phyloP scores from a whole-genome alignment of 495 filamentous ascomycete genomes.

The Penicillium roqueforti region DNA sequence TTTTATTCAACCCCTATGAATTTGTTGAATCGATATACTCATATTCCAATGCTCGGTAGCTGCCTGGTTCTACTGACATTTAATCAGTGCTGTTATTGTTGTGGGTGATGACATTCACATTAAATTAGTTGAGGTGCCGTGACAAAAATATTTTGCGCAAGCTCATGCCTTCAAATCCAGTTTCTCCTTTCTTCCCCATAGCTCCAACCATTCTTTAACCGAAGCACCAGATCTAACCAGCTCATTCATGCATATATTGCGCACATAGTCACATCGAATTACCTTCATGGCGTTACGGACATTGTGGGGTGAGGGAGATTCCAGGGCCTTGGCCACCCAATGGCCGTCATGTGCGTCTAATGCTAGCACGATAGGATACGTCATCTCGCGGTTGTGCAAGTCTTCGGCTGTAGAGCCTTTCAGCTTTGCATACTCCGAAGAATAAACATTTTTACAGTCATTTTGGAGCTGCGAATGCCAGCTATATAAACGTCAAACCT shows the following conservation, averaged over 20 bases:
- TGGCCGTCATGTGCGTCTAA: slow-evolving; percentile 18
- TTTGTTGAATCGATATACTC: too few species aligned
- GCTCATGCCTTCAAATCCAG: slow-evolving; percentile 22
- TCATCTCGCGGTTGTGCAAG: slow-evolving; percentile 28
- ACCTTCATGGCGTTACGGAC: slow-evolving; percentile 17
- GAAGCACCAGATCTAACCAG: slow-evolving; percentile 12
- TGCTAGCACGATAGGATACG: slow-evolving; percentile 28
- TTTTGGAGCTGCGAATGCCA: slow-evolving; percentile 33
- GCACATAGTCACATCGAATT: slow-evolving; percentile 17
- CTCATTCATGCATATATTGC: slow-evolving; percentile 15
- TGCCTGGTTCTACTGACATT: too few species aligned
- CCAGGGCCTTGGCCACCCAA: slow-evolving; percentile 15
- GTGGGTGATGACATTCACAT: too few species aligned
- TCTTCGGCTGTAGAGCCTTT: slow-evolving; percentile 31
- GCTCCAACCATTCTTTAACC: slow-evolving; percentile 18
- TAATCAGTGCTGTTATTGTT: too few species aligned
- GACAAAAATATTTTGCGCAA: too few species aligned
- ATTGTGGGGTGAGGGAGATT: slow-evolving; percentile 18
- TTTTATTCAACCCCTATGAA: too few species aligned
- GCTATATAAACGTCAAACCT: too few species aligned
- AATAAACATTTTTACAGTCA: slow-evolving; percentile 34
- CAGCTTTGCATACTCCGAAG: slow-evolving; percentile 24
- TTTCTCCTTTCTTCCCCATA: slow-evolving; percentile 21
- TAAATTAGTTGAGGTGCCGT: too few species aligned
- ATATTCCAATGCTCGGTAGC: too few species aligned